Percentiles rank a stretch among this genome's conserved stretches.
Conservation (phyloP, 805 yeast species). For the Yarrowia divulgata region DNA sequence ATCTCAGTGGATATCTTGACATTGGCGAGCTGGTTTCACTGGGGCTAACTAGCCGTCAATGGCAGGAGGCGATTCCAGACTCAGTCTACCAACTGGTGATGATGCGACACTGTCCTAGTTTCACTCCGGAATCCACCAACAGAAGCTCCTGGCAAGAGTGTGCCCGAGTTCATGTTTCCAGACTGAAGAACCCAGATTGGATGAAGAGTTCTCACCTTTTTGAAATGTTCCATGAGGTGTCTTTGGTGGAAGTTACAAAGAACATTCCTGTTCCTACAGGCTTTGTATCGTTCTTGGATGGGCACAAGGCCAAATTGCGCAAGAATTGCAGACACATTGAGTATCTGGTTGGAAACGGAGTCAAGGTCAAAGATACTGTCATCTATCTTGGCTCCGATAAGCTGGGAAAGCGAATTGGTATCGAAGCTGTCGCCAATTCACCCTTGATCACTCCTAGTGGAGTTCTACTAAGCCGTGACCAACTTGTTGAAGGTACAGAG, state of each 20-base stretch:
- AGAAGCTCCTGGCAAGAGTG: constrained; percentile 1
- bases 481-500: neutral
- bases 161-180: neutral
- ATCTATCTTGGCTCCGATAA: neutral
- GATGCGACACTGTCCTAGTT: constrained; percentile 7
- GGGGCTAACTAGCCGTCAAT: neutral
- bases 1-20: neutral
- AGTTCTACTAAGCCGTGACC: too few species aligned
- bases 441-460: too few species aligned
- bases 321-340: neutral
- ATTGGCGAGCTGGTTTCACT: neutral
- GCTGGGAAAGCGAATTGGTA: neutral
- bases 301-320: neutral
- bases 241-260: neutral
- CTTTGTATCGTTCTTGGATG: neutral
- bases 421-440: neutral
- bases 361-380: neutral
- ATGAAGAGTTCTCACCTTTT: neutral
- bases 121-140: neutral
- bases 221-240: neutral
- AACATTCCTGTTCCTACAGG: neutral
- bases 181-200: neutral
- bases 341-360: neutral
- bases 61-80: constrained; percentile 5
- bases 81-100: neutral